These are phyloP conservation scores for Penicillium occitanis DNA, from an alignment of 2,329 filamentous ascomycete genomes.

Conservation along the genomic window DNA sequence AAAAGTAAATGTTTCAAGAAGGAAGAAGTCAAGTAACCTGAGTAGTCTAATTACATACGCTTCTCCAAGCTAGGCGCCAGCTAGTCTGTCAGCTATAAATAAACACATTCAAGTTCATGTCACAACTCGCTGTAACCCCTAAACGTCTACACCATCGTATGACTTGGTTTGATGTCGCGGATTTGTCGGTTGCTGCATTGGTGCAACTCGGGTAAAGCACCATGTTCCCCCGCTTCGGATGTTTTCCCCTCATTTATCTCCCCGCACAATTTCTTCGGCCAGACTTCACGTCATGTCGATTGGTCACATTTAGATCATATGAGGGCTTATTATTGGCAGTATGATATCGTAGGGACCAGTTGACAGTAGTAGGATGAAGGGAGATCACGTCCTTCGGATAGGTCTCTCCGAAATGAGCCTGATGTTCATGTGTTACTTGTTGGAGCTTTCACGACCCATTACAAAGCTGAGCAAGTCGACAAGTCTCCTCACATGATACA, in stretches of 20 bases:
- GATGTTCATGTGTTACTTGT: not conserved
- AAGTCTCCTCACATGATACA: not conserved
- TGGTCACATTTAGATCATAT: not conserved
- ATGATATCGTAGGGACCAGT: not conserved
- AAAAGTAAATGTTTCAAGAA: not conserved
- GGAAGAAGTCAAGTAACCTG: not conserved
- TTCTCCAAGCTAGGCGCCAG: not conserved
- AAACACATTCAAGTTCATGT: not conserved
- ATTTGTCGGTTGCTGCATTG: not conserved
- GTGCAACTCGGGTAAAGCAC: conserved; percentile 10
- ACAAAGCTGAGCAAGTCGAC: too few relatives aligned
- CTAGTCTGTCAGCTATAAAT: not conserved
- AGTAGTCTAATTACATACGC: not conserved
- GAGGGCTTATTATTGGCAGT: not conserved
- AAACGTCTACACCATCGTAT: not conserved
- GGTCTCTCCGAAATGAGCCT: not conserved
- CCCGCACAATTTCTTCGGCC: conserved; percentile 1
- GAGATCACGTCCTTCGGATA: not conserved
- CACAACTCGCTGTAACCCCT: not conserved
- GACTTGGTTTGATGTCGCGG: not conserved
- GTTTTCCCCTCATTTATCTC: conserved; percentile 1
- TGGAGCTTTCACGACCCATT: not conserved
- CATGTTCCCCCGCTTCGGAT: conserved; percentile 13
- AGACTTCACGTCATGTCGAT: not conserved
- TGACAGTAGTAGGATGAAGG: not conserved